Evolutionary conservation across 352 stramenopile genomes (phyloP).

Genomic region (Phytophthora fragariae): DNA sequence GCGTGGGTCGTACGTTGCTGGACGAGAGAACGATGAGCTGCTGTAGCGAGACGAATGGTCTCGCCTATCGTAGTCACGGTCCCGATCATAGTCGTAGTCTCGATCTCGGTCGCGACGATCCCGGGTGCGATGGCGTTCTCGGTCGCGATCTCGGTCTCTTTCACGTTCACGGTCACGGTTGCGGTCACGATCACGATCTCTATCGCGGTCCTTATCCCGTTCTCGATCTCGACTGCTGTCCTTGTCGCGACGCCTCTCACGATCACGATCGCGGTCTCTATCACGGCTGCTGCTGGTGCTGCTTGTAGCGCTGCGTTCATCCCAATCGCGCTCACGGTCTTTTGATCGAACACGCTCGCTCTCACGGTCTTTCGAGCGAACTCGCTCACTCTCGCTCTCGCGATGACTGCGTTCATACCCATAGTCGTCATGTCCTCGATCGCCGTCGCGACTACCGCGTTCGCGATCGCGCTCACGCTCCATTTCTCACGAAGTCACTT

Average conservation of each 20-base stretch:
- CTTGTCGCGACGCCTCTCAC: conserved; percentile 31
- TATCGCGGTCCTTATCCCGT: conserved; percentile 28
- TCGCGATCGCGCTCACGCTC: conserved; percentile 47
- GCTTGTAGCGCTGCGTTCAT: conserved; percentile 43
- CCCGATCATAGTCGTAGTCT: conserved; percentile 42
- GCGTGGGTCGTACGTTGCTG: conserved; percentile 82
- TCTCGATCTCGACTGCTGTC: conserved; percentile 34
- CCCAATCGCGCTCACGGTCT: conserved; percentile 42
- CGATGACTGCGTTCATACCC: conserved; percentile 32
- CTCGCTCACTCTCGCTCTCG: conserved; percentile 32
- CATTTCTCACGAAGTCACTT: conserved; percentile 34
- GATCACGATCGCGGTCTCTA: conserved; percentile 37
- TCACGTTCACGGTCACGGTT: conserved; percentile 38
- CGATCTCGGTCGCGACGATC: conserved; percentile 46
- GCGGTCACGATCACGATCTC: conserved; percentile 41
- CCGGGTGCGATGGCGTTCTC: conserved; percentile 37
- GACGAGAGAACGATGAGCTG: conserved; percentile 77
- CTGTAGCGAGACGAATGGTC: conserved; percentile 41
- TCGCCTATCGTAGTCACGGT: conserved; percentile 39
- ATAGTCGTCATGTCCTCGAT: conserved; percentile 29
- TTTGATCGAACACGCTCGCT: conserved; percentile 36
- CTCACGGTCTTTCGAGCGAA: conserved; percentile 30
- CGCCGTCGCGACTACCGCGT: conserved; percentile 28
- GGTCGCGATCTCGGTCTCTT: conserved; percentile 43
- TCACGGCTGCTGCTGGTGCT: conserved; percentile 39